Evolutionary conservation across 2,329 filamentous ascomycete genomes (phyloP), one percentile per base, ranked within the genome.

Genomic region (Whalleya microplaca): DNA sequence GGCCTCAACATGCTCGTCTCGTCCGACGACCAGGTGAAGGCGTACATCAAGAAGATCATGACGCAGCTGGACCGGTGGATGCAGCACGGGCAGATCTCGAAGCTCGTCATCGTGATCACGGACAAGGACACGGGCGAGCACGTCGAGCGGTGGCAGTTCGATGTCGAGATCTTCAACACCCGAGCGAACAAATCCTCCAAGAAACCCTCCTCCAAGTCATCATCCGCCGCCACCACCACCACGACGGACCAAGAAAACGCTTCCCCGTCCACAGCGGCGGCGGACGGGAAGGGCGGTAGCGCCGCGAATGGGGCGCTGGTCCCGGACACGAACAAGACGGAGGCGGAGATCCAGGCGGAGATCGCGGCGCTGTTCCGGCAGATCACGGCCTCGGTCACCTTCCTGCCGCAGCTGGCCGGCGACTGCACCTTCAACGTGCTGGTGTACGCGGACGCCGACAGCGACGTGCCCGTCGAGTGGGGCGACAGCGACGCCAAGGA

Each of bases 31-130:
- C 94, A 99, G 78, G 95, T 99, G 72, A 96, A 96, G 76, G 92
- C 93, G 29, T 99, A 99, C 78, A 96, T 99, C 81, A 97, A 96
- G 76, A 96, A 96, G 78, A 98, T 99, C 78, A 99, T 97, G 93
- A 88, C 88, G 23, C 95, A 99, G 76, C 85, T 99, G 56, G 94
- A 96, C 78, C 92, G 91, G 73, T 99, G 95, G 95, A 98, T 98
- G 92, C 83, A 92, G 51, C 91, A 90, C 67, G 92, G 93, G 73
- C 98, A 99, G 77, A 97, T 99, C 72, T 96, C 91, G 50, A 97
- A 96, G 76, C 86, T 99, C 12, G 93, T 99, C 57, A 90, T 99
- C 51, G 95, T 99, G 46, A 93, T 99, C 65, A 97, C 94, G 29
- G 91, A 90, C 79, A 98, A 97, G 76, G 95, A 99, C 75, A 96